Evolutionary conservation across 306 rosid genomes (phyloP), one percentile per base, ranked within the genome.

Genomic region (Quercus cerris): DNA sequence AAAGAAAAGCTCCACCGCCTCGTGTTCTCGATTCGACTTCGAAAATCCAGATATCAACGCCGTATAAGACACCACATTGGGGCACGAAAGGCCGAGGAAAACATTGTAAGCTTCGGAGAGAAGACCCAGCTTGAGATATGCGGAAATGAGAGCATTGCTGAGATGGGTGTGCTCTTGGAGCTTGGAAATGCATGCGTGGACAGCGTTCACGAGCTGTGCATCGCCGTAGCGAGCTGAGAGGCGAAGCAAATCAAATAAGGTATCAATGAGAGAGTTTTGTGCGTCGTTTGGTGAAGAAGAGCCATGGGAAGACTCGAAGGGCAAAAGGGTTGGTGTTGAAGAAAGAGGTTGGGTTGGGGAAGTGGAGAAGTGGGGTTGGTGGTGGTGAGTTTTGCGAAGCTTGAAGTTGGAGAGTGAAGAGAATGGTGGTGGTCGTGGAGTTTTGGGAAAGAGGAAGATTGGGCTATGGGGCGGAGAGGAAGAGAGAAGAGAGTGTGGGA

Each of bases 31-130:
- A 35, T 62, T 80, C 20, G 91, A 87, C 77, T 94, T 91, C 41
- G 97, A 86, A 61, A 94, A 86, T 8, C 85, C 90, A 52, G 99
- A 94, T 63, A 94, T 86, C 76, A 94, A 73, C 6, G 94, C 25
- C 0, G 99, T 85, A 78, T 79, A 91, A 18, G 97, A 87, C 74
- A 87, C 88, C 7, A 91, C 85, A 80, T 81, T 85, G 7, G 94
- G 95, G 75, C 79, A 76, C 9, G 87, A 41, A 66, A 92, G 91
- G 27, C 84, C 80, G 70, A 66, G 70, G 69, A 94, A 91, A 15
- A 89, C 81, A 58, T 61, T 58, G 61, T 80, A 70, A 14, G 98
- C 98, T 52, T 92, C 85, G 44, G 81, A 51, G 20, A 88, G 76
- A 67, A 94, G 86, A 19, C 86, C 83, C 56, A 89, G 81, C 69